Percentiles rank a stretch among this genome's conserved stretches.
These are phyloP conservation scores for Jaapia argillacea DNA, from an alignment of 768 basidiomycete genomes.

Conservation along the genomic window DNA sequence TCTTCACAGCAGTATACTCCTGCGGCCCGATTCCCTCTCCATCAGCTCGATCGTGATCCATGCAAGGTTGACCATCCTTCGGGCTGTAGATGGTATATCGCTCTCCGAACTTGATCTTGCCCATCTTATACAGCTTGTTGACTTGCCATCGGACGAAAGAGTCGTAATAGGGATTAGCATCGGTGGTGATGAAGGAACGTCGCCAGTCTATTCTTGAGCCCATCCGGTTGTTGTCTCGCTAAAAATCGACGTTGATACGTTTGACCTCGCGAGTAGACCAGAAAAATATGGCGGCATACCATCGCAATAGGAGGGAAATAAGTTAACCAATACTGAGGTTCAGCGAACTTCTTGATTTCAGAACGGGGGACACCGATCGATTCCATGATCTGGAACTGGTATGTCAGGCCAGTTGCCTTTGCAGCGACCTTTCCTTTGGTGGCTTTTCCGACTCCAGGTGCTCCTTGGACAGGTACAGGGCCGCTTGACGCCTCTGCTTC, in stretches of 20 bases:
- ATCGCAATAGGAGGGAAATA: constrained; percentile 96
- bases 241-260: constrained; percentile 13
- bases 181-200: constrained; percentile 87
- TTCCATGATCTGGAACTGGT: constrained; percentile 99
- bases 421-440: constrained; percentile 94
- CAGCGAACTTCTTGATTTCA: constrained; percentile 95
- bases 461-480: constrained; percentile 28
- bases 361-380: constrained; percentile 79
- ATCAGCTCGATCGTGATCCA: constrained; percentile 97
- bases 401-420: constrained; percentile 87
- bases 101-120: constrained; percentile 97
- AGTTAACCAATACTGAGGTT: constrained; percentile 86
- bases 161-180: constrained; percentile 96
- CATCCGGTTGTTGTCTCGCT: constrained; percentile 71
- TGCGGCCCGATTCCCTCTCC: constrained; percentile 94
- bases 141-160: constrained; percentile 97
- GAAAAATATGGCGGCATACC: constrained; percentile 28
- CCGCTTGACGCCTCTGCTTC: constrained; percentile 35
- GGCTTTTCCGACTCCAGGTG: constrained; percentile 54
- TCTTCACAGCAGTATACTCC: constrained; percentile 91
- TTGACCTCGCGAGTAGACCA: neutral
- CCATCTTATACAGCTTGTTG: constrained; percentile 78
- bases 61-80: constrained; percentile 97
- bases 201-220: constrained; percentile 99
- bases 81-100: constrained; percentile 98